A percentile compares a stretch with the other conserved stretches of the same genome.
Conservation (phyloP, 139 green algal genomes). For the Picochlorum sp. region DNA sequence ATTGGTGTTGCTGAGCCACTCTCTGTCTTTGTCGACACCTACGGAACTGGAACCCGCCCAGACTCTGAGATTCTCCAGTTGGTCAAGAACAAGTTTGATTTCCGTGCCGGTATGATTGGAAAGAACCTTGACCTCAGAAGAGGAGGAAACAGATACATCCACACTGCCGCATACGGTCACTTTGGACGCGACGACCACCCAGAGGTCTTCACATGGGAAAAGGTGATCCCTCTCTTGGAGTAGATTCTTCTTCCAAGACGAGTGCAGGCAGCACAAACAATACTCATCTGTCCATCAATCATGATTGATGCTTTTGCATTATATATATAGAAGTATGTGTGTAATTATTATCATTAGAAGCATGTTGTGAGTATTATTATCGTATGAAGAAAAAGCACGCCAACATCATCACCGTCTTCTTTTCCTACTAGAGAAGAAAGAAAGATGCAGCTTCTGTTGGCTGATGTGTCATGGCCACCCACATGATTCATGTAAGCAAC, state of each 20-base stretch:
- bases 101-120: conserved; percentile 86
- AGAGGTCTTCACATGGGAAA: conserved; percentile 94
- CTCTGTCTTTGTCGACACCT: conserved; percentile 95
- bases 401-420: no score
- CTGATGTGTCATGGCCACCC: no score
- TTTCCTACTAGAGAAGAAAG: no score
- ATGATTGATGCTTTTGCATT: no score
- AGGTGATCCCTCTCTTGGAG: conserved; percentile 28
- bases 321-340: no score
- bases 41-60: conserved; percentile 84
- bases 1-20: conserved; percentile 95
- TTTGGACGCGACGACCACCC: conserved; percentile 82
- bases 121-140: conserved; percentile 88
- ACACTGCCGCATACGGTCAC: conserved; percentile 94
- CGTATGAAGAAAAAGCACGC: no score
- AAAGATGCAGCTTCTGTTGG: no score
- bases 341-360: no score
- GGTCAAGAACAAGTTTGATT: conserved; percentile 84
- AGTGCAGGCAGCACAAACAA: no score
- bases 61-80: conserved; percentile 84
- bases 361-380: no score
- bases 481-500: no score
- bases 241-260: not conserved
- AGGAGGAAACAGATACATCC: conserved; percentile 84
- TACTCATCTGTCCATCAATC: no score